Conservation (phyloP, 2,329 filamentous ascomycete species). For the Coniochaeta sp. region DNA sequence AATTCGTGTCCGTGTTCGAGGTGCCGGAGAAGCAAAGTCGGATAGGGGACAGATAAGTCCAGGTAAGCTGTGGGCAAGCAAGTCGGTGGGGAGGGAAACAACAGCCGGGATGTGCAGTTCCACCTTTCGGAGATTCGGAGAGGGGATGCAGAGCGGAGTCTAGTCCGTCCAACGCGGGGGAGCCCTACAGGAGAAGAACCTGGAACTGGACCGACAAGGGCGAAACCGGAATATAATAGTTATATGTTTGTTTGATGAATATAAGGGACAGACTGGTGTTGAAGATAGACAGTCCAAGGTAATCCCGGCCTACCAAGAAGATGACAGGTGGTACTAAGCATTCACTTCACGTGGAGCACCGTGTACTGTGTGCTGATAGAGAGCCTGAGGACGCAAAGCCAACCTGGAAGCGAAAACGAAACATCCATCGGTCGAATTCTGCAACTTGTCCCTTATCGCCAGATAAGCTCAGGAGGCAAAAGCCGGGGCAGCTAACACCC, state of each 20-base stretch:
- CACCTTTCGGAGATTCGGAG: background rate
- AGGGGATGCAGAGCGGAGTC: background rate
- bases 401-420: background rate
- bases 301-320: background rate
- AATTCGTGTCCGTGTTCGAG: background rate
- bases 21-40: background rate
- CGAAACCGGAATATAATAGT: background rate
- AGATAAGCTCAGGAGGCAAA: background rate
- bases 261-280: background rate
- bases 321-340: background rate
- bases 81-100: background rate
- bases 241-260: background rate
- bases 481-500: background rate
- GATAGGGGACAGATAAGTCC: background rate
- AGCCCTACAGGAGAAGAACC: too few species aligned
- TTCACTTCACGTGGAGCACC: too few species aligned
- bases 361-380: background rate
- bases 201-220: background rate
- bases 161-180: background rate
- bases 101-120: background rate
- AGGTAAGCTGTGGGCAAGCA: background rate
- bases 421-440: background rate
- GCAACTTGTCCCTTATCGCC: background rate
- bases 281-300: too few species aligned
- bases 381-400: background rate